phyloP scores from a whole-genome alignment of 2,329 filamentous ascomycete species.

The Colletotrichum sansevieriae region DNA sequence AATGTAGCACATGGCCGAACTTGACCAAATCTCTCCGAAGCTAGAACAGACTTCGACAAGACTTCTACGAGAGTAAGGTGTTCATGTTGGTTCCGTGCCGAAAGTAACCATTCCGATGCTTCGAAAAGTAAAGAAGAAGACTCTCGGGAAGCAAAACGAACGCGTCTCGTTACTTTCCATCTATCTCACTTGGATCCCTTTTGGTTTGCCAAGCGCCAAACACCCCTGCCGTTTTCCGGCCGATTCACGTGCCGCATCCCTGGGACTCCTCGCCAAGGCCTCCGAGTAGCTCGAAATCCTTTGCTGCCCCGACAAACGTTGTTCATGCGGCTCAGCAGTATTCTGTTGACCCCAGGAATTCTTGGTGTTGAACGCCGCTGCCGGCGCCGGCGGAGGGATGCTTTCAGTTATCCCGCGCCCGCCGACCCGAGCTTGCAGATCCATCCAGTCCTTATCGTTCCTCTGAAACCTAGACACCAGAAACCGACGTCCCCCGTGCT shows the following conservation, averaged over 20 bases:
- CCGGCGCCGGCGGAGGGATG: neutral
- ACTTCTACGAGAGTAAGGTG: too few species aligned
- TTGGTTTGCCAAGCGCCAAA: neutral
- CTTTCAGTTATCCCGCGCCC: neutral
- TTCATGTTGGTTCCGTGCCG: too few species aligned
- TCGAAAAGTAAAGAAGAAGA: too few species aligned
- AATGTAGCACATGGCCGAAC: too few species aligned
- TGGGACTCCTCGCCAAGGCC: neutral
- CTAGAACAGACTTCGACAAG: too few species aligned
- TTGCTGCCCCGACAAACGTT: neutral
- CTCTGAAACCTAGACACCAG: slow-evolving; percentile 11
- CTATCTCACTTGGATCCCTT: neutral
- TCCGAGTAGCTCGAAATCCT: slow-evolving; percentile 1
- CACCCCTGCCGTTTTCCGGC: neutral
- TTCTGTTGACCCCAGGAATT: too few species aligned
- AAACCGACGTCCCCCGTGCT: slow-evolving; percentile 14
- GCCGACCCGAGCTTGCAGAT: neutral
- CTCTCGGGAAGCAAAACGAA: too few species aligned
- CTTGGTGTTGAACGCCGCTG: too few species aligned
- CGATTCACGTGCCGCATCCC: neutral
- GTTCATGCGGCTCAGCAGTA: too few species aligned
- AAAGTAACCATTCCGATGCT: too few species aligned
- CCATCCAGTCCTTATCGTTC: slow-evolving; percentile 14
- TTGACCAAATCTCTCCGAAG: too few species aligned
- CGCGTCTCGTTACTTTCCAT: neutral